Evolutionary conservation across 148 eudicot genomes (phyloP).

Genomic region (Chenopodium quinoa): DNA sequence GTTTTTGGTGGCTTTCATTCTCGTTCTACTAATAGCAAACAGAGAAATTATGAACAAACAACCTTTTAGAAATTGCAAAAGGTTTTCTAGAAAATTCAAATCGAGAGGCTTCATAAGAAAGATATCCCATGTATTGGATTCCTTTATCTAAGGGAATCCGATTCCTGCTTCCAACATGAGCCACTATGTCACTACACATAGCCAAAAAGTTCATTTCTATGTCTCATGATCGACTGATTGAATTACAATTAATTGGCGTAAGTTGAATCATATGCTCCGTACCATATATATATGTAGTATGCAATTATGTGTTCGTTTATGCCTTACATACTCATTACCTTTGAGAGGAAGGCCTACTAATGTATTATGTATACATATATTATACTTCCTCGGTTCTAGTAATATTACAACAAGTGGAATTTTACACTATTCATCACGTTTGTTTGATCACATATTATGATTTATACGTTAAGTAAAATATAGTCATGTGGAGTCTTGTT

Average conservation of each 20-base stretch:
- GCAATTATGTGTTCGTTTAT: too few relatives aligned
- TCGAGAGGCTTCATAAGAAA: neutral
- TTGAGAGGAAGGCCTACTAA: too few relatives aligned
- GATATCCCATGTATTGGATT: neutral
- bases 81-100: neutral
- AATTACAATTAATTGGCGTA: neutral
- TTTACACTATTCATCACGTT: too few relatives aligned
- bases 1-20: neutral
- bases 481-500: too few relatives aligned
- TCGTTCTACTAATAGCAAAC: neutral
- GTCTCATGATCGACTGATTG: neutral
- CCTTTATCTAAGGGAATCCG: slow-evolving; percentile 5
- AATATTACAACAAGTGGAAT: too few relatives aligned
- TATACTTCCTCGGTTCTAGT: too few relatives aligned
- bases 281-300: too few relatives aligned
- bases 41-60: neutral
- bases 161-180: slow-evolving; percentile 14
- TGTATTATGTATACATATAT: too few relatives aligned
- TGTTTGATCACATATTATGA: too few relatives aligned
- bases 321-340: too few relatives aligned
- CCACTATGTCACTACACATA: neutral
- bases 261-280: neutral
- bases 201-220: neutral
- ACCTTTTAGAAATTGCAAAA: neutral
- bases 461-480: too few relatives aligned